phyloP scores from a whole-genome alignment of 2,329 filamentous ascomycete genomes.

The Exophiala aquamarina region DNA sequence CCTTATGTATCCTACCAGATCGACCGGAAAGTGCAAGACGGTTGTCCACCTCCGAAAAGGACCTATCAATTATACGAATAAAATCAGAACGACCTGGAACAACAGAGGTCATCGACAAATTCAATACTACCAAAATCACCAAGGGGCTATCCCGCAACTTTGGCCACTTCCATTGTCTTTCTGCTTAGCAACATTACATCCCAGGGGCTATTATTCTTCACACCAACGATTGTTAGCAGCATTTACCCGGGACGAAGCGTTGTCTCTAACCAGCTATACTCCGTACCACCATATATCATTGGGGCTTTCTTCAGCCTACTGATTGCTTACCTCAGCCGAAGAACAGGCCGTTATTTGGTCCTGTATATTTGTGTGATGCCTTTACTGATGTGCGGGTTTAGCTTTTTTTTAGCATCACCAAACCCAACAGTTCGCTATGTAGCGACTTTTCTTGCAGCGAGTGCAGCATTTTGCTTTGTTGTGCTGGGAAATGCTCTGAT shows the following conservation, averaged over 20 bases:
- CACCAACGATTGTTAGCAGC: too few species aligned
- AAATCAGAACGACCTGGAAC: conserved; percentile 66
- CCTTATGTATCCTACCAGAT: conserved; percentile 66
- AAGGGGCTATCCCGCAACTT: too few species aligned
- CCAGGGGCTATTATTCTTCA: too few species aligned
- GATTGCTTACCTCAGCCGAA: conserved; percentile 59
- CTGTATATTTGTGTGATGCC: too few species aligned
- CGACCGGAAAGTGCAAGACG: conserved; percentile 66
- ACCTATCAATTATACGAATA: conserved; percentile 63
- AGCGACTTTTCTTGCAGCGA: too few species aligned
- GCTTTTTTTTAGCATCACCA: too few species aligned
- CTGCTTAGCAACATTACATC: too few species aligned
- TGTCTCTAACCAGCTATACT: conserved; percentile 61
- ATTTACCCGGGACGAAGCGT: conserved; percentile 62
- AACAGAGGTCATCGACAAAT: conserved; percentile 65
- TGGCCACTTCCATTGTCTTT: too few species aligned
- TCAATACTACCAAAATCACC: too few species aligned
- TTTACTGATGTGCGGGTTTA: too few species aligned
- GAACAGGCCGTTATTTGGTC: conserved; percentile 46
- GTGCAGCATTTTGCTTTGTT: conserved; percentile 35
- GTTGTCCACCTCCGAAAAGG: conserved; percentile 65
- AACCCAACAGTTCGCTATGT: too few species aligned
- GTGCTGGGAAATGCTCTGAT: conserved; percentile 66
- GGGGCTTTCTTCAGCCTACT: conserved; percentile 65
- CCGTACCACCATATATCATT: conserved; percentile 68